Evolutionary conservation across 768 basidiomycete genomes (phyloP).

Genomic region (Lactarius psammicola): DNA sequence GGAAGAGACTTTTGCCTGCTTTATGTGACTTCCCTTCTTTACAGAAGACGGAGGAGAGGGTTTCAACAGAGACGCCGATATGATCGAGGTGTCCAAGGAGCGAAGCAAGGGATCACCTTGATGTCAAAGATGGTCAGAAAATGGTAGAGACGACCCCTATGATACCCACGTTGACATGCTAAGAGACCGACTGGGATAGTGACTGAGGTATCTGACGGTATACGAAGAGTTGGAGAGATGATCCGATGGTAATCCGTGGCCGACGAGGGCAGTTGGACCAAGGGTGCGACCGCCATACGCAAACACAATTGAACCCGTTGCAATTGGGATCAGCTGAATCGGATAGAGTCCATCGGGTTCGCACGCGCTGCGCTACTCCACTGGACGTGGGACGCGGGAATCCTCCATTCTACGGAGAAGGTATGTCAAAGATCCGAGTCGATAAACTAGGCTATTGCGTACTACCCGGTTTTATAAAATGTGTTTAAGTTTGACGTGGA

Average conservation of each 20-base stretch:
- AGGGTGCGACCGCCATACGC: conserved; percentile 44
- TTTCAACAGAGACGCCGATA: conserved; percentile 49
- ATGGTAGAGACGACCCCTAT: neutral
- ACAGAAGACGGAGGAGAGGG: conserved; percentile 39
- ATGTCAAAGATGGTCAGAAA: conserved; percentile 1
- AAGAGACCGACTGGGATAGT: conserved; percentile 74
- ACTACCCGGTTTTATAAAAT: neutral
- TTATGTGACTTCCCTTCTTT: conserved; percentile 46
- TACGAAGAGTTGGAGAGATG: conserved; percentile 52
- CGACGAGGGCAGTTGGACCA: conserved; percentile 36
- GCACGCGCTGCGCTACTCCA: neutral
- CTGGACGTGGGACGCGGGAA: neutral
- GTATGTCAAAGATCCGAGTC: neutral
- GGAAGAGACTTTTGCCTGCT: conserved; percentile 55
- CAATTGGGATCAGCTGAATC: conserved; percentile 3
- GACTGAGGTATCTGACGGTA: conserved; percentile 50
- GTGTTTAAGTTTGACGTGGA: neutral
- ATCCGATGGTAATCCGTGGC: conserved; percentile 65
- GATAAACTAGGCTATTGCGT: neutral
- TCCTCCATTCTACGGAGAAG: conserved; percentile 1
- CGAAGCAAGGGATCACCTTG: conserved; percentile 69
- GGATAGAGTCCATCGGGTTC: neutral
- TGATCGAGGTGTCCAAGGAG: conserved; percentile 55
- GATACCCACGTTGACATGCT: conserved; percentile 67
- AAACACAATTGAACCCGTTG: neutral